Base-by-base conservation (phyloP, 2,329 filamentous ascomycete genomes). In the Penicillium sp. region DNA sequence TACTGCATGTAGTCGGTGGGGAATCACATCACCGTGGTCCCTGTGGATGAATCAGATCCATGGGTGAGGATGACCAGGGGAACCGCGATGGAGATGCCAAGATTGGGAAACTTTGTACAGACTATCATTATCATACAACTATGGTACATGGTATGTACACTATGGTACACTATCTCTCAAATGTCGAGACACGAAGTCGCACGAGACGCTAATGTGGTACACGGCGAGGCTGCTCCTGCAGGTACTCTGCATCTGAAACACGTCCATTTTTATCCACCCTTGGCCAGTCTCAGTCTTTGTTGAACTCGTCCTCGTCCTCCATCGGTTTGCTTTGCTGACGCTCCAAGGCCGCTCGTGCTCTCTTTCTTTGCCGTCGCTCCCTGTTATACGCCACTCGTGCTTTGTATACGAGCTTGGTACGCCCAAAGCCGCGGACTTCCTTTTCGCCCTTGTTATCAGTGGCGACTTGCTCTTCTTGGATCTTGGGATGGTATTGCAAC, bases 401-500 rank as follows among this genome's bases (percentile, higher is more conserved):
- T 20, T 46, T 26, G 20, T 32, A 24, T 8, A 27, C 32, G 8
- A 38, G 23, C 8, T 47, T 27, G 14, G 14, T 34, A n/a, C 34
- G 39, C 5, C 23, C 29, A 18, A 22, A 24, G 13, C 44, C 38
- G 11, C 31, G 34, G 10, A 20, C 2, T n/a, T 22, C 16, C n/a
- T 27, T 26, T 8, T 26, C 3, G 2, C 18, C 18, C 18, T 11
- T 28, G 22, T 40, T 20, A 37, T 27, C 32, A 23, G 34, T 35
- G 34, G 32, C 22, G 35, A 32, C 14, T 20, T 50, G 34, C 5
- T 40, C 16, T 23, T 36, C 41, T 14, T 51, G 42, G 51, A 68
- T 54, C 6, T 49, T 53, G 2, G 63, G 60, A 50, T 69, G 64
- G 44, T 59, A 57, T 42, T 55, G 59, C 26, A 70, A 45, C 35